Conservation (phyloP, 805 yeast species). For the Candida sithepensis region DNA sequence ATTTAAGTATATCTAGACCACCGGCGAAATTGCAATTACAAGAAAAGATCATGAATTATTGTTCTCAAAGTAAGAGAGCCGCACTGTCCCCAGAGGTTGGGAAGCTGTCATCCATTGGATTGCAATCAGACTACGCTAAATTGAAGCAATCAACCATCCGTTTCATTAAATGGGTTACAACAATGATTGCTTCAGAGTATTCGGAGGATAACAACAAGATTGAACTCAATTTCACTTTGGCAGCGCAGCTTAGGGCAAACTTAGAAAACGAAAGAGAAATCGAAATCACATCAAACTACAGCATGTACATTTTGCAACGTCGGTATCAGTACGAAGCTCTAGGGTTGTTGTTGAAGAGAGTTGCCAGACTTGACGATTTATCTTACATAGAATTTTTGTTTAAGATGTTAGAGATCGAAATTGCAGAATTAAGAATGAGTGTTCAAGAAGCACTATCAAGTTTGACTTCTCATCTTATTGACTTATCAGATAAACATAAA, state of each 20-base stretch:
- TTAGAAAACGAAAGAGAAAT: constrained; percentile 32
- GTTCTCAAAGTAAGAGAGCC: constrained; percentile 52
- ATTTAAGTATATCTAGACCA: constrained; percentile 35
- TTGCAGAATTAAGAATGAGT: constrained; percentile 56
- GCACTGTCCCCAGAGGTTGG: constrained; percentile 40
- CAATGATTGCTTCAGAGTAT: constrained; percentile 14
- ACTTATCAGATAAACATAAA: constrained; percentile 38
- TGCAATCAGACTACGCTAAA: constrained; percentile 49
- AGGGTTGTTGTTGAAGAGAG: constrained; percentile 56
- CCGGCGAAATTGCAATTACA: constrained; percentile 55
- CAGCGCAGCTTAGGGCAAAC: constrained; percentile 48
- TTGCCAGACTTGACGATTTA: constrained; percentile 43
- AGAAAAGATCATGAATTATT: constrained; percentile 48
- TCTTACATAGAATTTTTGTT: constrained; percentile 62
- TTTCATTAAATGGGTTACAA: constrained; percentile 61
- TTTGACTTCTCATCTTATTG: constrained; percentile 45
- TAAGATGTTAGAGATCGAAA: constrained; percentile 64
- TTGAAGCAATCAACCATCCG: constrained; percentile 56
- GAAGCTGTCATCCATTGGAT: constrained; percentile 54
- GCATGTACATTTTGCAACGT: constrained; percentile 42
- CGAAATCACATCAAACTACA: constrained; percentile 27
- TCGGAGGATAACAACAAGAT: constrained; percentile 5
- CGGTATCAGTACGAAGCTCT: constrained; percentile 73
- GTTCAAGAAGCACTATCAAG: constrained; percentile 70
- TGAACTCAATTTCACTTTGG: constrained; percentile 42